Evolutionary conservation across 208 protist genomes (phyloP).

Genomic region (Endotrypanum monterogeii): DNA sequence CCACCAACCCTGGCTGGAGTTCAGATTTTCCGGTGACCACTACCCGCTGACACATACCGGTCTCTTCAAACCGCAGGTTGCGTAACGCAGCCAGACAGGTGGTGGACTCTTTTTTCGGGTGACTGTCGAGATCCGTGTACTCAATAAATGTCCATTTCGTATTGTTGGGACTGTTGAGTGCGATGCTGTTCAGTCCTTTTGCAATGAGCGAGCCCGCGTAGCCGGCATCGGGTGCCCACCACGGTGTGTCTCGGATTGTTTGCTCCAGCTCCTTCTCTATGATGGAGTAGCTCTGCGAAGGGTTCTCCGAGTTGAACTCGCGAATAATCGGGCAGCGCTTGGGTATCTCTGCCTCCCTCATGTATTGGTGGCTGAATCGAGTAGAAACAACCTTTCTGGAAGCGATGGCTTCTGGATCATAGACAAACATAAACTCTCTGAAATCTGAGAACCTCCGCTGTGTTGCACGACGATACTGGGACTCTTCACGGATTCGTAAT

Average conservation of each 20-base stretch:
- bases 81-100: slow-evolving; percentile 66
- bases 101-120: slow-evolving; percentile 17
- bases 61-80: slow-evolving; percentile 59
- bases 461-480: slow-evolving; percentile 61
- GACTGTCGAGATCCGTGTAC: slow-evolving; percentile 49
- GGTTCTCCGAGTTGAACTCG: slow-evolving; percentile 68
- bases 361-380: slow-evolving; percentile 70
- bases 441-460: slow-evolving; percentile 79
- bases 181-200: slow-evolving; percentile 56
- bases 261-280: slow-evolving; percentile 44
- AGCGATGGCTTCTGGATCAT: slow-evolving; percentile 67
- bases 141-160: slow-evolving; percentile 86
- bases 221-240: slow-evolving; percentile 54
- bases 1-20: slow-evolving; percentile 42
- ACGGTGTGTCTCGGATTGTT: slow-evolving; percentile 40
- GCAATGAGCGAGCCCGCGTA: slow-evolving; percentile 55
- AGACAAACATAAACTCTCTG: slow-evolving; percentile 78
- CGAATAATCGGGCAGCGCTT: slow-evolving; percentile 56
- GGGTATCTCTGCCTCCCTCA: slow-evolving; percentile 63
- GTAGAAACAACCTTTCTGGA: slow-evolving; percentile 49
- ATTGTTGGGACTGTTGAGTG: slow-evolving; percentile 63
- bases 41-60: slow-evolving; percentile 77
- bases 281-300: slow-evolving; percentile 36
- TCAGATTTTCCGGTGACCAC: slow-evolving; percentile 50
- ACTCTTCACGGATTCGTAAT: slow-evolving; percentile 52